These are phyloP conservation scores for Scheffersomyces spartinae DNA, from an alignment of 805 yeast genomes.

Conservation along the genomic window DNA sequence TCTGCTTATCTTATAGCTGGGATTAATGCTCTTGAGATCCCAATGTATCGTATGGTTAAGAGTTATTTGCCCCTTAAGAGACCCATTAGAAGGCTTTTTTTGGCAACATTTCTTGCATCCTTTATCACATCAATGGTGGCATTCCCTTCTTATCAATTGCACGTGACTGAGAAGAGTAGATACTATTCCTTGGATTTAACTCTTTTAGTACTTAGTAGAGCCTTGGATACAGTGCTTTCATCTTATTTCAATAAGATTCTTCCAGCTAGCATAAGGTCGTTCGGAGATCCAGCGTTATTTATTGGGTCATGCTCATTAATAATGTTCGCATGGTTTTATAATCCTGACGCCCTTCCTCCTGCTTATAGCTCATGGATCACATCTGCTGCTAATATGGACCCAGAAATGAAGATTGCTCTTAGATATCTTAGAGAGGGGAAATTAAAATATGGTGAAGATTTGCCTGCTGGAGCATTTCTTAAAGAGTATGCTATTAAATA, in stretches of 20 bases:
- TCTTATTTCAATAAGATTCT: conserved; percentile 7
- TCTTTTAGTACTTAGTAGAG: conserved; percentile 22
- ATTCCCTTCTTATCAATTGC: conserved; percentile 22
- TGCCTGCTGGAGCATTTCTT: conserved; percentile 17
- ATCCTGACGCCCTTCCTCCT: conserved; percentile 29
- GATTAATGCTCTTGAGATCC: conserved; percentile 19
- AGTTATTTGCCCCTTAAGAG: conserved; percentile 1
- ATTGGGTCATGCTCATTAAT: conserved; percentile 17
- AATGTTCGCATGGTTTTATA: conserved; percentile 27
- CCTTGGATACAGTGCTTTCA: conserved; percentile 20
- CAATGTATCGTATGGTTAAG: conserved; percentile 6
- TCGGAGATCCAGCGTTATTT: conserved; percentile 19
- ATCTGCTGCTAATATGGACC: conserved; percentile 36
- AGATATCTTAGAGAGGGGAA: conserved; percentile 17
- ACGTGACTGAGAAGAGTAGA: conserved; percentile 16
- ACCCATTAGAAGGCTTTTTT: conserved; percentile 4
- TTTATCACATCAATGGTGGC: conserved; percentile 15
- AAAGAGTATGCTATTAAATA: conserved; percentile 17
- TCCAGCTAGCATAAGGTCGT: conserved; percentile 4
- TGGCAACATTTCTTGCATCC: conserved; percentile 16
- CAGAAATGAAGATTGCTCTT: conserved; percentile 21
- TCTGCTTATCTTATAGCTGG: conserved; percentile 20
- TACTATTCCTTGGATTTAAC: conserved; percentile 25
- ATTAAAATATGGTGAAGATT: conserved; percentile 23
- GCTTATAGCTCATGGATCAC: conserved; percentile 38